A percentile compares a stretch with the other conserved stretches of the same genome.
phyloP scores from a whole-genome alignment of 148 eudicot genomes.

The Fagopyrum tataricum region DNA sequence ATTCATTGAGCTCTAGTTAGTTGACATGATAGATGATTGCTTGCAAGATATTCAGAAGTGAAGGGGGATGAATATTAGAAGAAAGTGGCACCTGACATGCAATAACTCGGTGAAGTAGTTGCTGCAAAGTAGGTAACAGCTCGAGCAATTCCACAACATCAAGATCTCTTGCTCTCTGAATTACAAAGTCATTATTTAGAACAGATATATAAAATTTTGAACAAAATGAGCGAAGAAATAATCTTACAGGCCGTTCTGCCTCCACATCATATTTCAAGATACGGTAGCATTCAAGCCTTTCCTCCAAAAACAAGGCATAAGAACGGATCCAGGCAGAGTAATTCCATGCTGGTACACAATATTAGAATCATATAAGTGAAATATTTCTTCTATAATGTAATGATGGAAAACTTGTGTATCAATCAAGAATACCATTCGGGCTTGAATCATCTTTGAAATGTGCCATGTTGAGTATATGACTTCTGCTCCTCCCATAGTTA shows the following conservation, averaged over 20 bases:
- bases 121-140: conserved; percentile 81
- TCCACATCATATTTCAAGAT: conserved; percentile 81
- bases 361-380: conserved; percentile 16
- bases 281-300: conserved; percentile 84
- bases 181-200: conserved; percentile 2
- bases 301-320: conserved; percentile 84
- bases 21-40: background rate
- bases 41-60: background rate
- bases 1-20: background rate
- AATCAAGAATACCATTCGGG: conserved; percentile 48
- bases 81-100: conserved; percentile 72
- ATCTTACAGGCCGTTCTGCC: conserved; percentile 67
- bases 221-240: background rate
- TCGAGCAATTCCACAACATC: conserved; percentile 73
- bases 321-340: conserved; percentile 93
- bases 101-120: conserved; percentile 64
- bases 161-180: conserved; percentile 84
- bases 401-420: background rate
- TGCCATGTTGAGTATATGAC: conserved; percentile 73
- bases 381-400: background rate
- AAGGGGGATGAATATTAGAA: background rate
- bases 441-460: conserved; percentile 96
- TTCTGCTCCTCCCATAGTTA: conserved; percentile 57
- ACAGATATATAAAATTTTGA: background rate
- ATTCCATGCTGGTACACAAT: conserved; percentile 71